Conservation (phyloP, 1,284 basidiomycete species). For the Tilletia walkeri region DNA sequence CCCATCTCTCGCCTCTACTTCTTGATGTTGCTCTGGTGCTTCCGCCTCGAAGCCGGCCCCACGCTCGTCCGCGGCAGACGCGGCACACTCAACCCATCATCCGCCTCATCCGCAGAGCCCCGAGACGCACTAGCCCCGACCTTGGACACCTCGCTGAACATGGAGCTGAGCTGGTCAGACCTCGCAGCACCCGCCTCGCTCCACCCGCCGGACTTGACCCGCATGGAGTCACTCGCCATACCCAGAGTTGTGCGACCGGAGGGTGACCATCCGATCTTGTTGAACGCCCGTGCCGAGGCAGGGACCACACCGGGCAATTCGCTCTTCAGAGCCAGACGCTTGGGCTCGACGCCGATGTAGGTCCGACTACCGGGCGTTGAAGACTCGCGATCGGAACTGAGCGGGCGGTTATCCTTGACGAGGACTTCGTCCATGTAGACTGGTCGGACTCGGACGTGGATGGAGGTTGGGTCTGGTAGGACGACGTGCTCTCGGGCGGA, state of each 20-base stretch:
- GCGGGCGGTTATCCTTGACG: background rate
- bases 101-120: background rate
- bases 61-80: background rate
- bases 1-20: background rate
- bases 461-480: conserved; percentile 4
- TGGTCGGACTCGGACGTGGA: conserved; percentile 10
- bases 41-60: background rate
- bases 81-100: background rate
- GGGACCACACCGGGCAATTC: background rate
- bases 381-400: background rate
- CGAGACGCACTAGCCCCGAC: background rate
- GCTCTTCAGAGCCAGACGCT: background rate
- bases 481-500: conserved; percentile 16
- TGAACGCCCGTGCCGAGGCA: background rate
- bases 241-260: too few relatives aligned
- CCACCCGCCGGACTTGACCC: background rate
- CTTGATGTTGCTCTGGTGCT: conserved; percentile 15
- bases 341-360: background rate
- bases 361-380: background rate
- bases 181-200: background rate
- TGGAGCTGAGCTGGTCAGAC: background rate
- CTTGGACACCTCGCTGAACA: background rate
- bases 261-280: background rate
- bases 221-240: conserved; percentile 7
- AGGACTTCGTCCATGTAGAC: conserved; percentile 14